phyloP scores from a whole-genome alignment of 1,139 yeast species.

The Ogataea hybrid region DNA sequence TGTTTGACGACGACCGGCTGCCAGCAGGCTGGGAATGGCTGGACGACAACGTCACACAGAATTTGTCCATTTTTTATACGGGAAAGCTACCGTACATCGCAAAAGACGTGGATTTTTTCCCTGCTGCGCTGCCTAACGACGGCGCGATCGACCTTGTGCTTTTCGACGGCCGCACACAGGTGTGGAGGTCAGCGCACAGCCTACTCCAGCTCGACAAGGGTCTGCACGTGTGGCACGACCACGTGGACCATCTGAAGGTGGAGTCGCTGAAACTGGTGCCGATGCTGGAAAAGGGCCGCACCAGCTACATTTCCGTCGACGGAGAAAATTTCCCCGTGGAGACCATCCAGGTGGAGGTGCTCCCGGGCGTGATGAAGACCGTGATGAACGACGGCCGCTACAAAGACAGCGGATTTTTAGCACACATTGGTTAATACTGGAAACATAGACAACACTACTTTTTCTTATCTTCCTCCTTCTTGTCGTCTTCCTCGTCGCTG shows the following conservation, averaged over 20 bases:
- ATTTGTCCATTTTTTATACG: conserved; percentile 72
- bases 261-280: conserved; percentile 78
- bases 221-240: conserved; percentile 63
- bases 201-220: conserved; percentile 71
- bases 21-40: conserved; percentile 64
- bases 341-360: conserved; percentile 80
- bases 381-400: conserved; percentile 30
- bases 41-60: conserved; percentile 45
- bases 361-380: conserved; percentile 48
- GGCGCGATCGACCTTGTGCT: conserved; percentile 81
- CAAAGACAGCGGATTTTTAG: conserved; percentile 31
- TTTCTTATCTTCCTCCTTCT: conserved; percentile 33
- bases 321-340: conserved; percentile 83
- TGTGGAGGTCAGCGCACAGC: conserved; percentile 55
- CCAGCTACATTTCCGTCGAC: conserved; percentile 74
- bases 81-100: conserved; percentile 94
- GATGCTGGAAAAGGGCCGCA: conserved; percentile 32
- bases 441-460: conserved; percentile 4
- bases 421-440: conserved; percentile 6
- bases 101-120: conserved; percentile 80
- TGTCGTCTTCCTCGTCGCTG: conserved; percentile 65
- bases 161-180: conserved; percentile 61
- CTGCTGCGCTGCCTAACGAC: conserved; percentile 88
- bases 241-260: conserved; percentile 75
- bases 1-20: conserved; percentile 19